Evolutionary conservation across 2,329 filamentous ascomycete genomes (phyloP).

Genomic region (Fusarium bulbicola): DNA sequence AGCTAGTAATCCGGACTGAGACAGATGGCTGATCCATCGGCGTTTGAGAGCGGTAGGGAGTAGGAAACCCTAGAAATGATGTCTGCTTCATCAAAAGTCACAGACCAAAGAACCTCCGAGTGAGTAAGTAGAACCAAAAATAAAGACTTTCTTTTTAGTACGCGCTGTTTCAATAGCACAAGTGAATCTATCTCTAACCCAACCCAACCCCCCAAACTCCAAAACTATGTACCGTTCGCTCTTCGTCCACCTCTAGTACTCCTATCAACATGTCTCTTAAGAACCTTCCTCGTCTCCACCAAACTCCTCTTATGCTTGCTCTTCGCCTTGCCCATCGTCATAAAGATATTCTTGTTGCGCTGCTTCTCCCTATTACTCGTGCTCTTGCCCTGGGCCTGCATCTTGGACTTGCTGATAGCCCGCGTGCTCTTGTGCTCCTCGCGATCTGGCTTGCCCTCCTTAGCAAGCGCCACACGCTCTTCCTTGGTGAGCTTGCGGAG

Average conservation of each 20-base stretch:
- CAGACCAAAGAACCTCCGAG: not conserved
- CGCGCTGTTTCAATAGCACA: constrained; percentile 27
- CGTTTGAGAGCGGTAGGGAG: not conserved
- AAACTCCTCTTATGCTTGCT: constrained; percentile 94
- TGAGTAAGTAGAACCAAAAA: not conserved
- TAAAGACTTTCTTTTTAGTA: constrained; percentile 17
- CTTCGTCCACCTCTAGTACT: constrained; percentile 85
- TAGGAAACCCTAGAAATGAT: not conserved
- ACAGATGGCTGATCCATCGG: not conserved
- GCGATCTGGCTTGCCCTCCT: constrained; percentile 80
- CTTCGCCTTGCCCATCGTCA: constrained; percentile 97
- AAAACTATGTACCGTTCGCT: constrained; percentile 65
- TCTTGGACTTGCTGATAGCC: constrained; percentile 85
- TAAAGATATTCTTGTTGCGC: constrained; percentile 97
- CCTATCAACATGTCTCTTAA: constrained; percentile 83
- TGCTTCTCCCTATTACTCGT: constrained; percentile 98
- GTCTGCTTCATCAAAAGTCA: not conserved
- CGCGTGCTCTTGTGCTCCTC: constrained; percentile 86
- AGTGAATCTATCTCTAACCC: constrained; percentile 14
- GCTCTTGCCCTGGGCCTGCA: constrained; percentile 89
- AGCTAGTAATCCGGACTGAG: not conserved
- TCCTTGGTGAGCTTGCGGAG: constrained; percentile 89
- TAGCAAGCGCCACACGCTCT: constrained; percentile 84
- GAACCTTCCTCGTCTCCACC: constrained; percentile 81
- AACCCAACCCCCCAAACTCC: not conserved